Evolutionary conservation across 1,284 basidiomycete species (phyloP), one percentile per base, ranked within the genome.

Genomic region (Porogramme epimiltina): DNA sequence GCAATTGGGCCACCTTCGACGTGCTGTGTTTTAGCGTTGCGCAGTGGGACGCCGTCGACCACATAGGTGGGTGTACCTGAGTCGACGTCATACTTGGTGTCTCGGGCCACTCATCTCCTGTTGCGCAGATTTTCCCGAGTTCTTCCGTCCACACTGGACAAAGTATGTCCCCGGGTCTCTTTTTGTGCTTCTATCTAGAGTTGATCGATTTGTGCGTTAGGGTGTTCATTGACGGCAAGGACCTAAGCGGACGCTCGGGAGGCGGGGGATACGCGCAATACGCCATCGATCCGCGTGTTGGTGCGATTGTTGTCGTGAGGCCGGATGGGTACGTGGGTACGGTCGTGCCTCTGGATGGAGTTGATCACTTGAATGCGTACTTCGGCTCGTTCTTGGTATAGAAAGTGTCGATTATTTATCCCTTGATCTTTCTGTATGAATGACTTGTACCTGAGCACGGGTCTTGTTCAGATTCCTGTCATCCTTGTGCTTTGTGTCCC

Each of bases 291-390:
- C 4, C 60, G 72, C n/a, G 66, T 68, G 22, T 15, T 2, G 89
- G 88, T 19, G 84, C 78, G 8, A 67, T 89, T 18, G 80, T 89
- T 24, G 73, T 87, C 26, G 80, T 89, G 15, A 77, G 89, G 25
- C 89, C 89, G 4, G 89, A 91, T 61, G 88, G 88, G 6, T 90
- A 89, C 54, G 79, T 91, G 15, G 85, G 84, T 2, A 72, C 73
- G 51, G 71, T 88, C 19, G 72, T 73, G 1, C 76, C 83, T 0
- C 64, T 88, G 38, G 71, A 81, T 33, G 65, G 72, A 3, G 56
- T 71, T 28, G 59, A 67, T 6, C 71, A 70, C n/a, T 56, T 87
- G 15, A 66, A 79, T 36, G 58, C 56, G 16, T 87, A 86, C 68
- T 85, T 87, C 49, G 63, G 68, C 2, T 65, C 64, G 5, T 80